phyloP scores from a whole-genome alignment of 2,329 filamentous ascomycete species.

The Emydomyces testavorans region DNA sequence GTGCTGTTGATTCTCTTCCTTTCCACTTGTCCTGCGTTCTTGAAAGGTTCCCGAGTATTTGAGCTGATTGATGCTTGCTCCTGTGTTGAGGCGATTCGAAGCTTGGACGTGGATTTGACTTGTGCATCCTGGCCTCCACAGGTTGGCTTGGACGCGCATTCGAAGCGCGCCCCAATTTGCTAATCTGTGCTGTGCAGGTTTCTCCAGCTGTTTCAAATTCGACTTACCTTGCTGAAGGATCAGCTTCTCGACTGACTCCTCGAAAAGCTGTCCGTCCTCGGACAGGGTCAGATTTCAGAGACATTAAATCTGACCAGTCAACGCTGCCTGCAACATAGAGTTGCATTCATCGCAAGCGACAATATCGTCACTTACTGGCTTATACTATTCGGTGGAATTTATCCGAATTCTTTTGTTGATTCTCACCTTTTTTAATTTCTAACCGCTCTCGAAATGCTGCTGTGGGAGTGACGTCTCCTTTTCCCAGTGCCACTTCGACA shows the following conservation, averaged over 20 bases:
- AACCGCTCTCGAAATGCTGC: conserved; percentile 5
- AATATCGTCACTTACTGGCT: neutral
- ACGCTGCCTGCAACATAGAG: neutral
- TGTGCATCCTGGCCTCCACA: neutral
- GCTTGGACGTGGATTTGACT: neutral
- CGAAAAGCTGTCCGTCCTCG: neutral
- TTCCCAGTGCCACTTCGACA: neutral
- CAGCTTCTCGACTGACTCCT: neutral
- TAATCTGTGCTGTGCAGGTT: neutral
- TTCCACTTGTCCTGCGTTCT: neutral
- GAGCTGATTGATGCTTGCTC: neutral
- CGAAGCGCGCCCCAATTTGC: neutral
- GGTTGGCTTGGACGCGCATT: neutral
- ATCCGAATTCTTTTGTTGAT: neutral
- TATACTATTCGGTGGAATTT: too few relatives aligned
- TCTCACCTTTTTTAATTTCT: neutral
- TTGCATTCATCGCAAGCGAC: neutral
- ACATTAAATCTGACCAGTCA: neutral
- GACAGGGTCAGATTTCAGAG: neutral
- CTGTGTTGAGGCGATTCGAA: conserved; percentile 1
- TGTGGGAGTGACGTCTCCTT: neutral
- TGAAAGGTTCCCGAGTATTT: neutral
- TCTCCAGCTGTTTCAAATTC: neutral
- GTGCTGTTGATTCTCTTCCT: neutral
- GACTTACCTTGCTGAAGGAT: neutral